Base-by-base conservation (phyloP, 768 basidiomycete genomes). In the Dentipellis sp. region DNA sequence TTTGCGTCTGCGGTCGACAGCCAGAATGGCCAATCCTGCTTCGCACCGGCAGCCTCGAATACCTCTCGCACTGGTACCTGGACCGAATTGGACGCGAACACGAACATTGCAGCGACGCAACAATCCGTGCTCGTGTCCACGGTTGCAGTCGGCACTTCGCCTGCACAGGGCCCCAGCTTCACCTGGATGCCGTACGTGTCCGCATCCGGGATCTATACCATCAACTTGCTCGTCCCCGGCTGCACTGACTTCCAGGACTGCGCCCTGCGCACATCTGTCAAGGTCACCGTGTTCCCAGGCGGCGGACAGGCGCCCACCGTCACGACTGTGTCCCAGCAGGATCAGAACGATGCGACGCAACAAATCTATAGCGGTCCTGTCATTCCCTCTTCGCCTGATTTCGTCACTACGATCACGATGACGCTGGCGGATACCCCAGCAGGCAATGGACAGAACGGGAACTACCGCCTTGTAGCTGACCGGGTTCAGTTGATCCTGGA, bases 121-220 rank as follows among this genome's bases (percentile, higher is more conserved):
- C 86, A 92, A 59, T 75, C 76, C 2, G 84, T 94, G 48, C 79
- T 94, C 16, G 78, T 85, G 21, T 78, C 93, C 14, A 72, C 72
- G 1, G 79, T 93, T 11, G 62, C 74, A 34, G 86, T 88, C 35
- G 85, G 82, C 14, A 85, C 87, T 0, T 62, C 82, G 1, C 56
- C 83, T 3, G 65, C 79, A 1, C 69, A 78, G 29, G 81, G 80
- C n/a, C 91, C 97, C 12, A 83, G 78, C 37, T 81, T 95, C 66
- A 94, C 89, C 0, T 97, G 91, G 86, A 78, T 81, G 69, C 94
- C 94, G 0, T 93, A 91, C 64, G 86, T 98, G n/a, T 91, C 91
- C 0, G 86, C 90, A 10, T 78, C 88, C 2, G 97, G 94, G 35
- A 72, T 81, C 57, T 99, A 99, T 69, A 80, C 86, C 42, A 75